Evolutionary conservation across 2,329 filamentous ascomycete genomes (phyloP), one percentile per base, ranked within the genome.

Genomic region (Zymoseptoria tritici): DNA sequence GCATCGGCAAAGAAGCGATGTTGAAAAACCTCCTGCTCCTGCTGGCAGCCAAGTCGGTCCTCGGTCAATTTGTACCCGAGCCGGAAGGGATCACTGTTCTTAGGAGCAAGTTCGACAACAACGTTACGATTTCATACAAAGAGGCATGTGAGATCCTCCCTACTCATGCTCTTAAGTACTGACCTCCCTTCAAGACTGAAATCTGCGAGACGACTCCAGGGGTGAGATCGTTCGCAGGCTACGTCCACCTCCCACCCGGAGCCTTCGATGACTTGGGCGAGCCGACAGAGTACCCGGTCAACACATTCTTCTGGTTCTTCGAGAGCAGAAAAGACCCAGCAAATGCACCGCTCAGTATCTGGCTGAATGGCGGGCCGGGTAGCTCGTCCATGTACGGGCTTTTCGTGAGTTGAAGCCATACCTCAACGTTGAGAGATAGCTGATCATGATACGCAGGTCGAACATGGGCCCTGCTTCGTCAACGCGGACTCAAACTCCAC

Each of bases 281-380:
- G 67, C 78, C 80, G 62, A 72, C 77, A n/a, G 53, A 49, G 11
- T 82, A 81, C 59, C 74, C 79, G 6, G 81, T 83, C 60, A 82
- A 81, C n/a, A 49, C 13, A 8, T 36, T 58, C 16, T 21, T 58
- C 51, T n/a, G 20, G 16, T 85, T 83, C 66, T 85, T 86, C 64
- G 81, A 84, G 61, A 75, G 82, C 0, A 75, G 82, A 9, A 79
- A 83, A 56, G 77, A 82, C 66, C 77, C 83, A 1, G 66, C 69
- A 5, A 80, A 80, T 67, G 82, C 82, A 0, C 83, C 83, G 1
- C 71, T 85, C 0, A 75, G 79, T 0, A 79, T 85, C 49, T 86
- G 82, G 78, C 76, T 85, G 69, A 83, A 83, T 56, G 83, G 83
- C 24, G 83, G 83, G 0, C 83, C 83, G 0, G 83, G 82, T 13